phyloP scores from a whole-genome alignment of 805 yeast species.

The Spathaspora gorwiae region DNA sequence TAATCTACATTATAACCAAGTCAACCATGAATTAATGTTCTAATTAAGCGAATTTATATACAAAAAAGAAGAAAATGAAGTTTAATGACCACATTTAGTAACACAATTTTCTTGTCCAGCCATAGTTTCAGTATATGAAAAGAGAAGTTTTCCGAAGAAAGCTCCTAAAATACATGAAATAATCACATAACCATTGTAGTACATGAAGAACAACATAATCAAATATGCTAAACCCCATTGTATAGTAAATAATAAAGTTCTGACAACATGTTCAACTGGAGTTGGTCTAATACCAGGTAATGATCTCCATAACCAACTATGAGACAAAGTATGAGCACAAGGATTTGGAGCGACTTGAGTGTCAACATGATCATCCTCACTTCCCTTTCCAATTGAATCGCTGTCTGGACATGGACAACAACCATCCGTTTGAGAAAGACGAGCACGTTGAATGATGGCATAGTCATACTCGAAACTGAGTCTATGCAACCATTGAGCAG shows the following conservation, averaged over 20 bases:
- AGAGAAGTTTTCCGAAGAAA: slow-evolving; percentile 51
- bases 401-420: neutral
- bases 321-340: slow-evolving; percentile 22
- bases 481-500: slow-evolving; percentile 55
- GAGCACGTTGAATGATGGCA: slow-evolving; percentile 19
- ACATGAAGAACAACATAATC: slow-evolving; percentile 71
- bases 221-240: slow-evolving; percentile 64
- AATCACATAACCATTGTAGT: slow-evolving; percentile 65
- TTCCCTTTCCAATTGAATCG: neutral
- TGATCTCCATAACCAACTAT: slow-evolving; percentile 25
- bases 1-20: too few relatives aligned
- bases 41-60: too few relatives aligned
- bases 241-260: slow-evolving; percentile 47
- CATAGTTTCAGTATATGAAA: slow-evolving; percentile 43
- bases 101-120: slow-evolving; percentile 6
- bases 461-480: slow-evolving; percentile 48
- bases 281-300: slow-evolving; percentile 30
- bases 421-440: neutral
- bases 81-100: slow-evolving; percentile 1
- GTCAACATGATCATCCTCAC: neutral
- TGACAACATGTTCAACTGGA: slow-evolving; percentile 46
- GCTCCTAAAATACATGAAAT: slow-evolving; percentile 63
- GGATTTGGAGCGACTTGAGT: slow-evolving; percentile 12
- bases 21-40: too few relatives aligned
- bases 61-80: neutral